Percentiles rank a stretch among this genome's conserved stretches.
Conservation (phyloP, 805 yeast species). For the Torulaspora microellipsoides region DNA sequence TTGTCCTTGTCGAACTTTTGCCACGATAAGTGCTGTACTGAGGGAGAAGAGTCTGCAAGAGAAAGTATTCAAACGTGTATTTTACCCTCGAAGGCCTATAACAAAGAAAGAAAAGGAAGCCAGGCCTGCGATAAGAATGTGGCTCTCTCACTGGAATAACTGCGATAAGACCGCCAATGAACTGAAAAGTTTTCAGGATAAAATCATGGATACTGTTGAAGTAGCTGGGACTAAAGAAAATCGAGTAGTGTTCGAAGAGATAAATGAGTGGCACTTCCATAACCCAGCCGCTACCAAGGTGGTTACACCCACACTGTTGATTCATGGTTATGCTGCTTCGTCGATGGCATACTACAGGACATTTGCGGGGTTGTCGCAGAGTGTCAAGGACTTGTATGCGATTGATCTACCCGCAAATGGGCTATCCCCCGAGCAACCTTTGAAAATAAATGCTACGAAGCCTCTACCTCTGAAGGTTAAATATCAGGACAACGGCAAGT, state of each 20-base stretch:
- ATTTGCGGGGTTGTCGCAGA: constrained; percentile 45
- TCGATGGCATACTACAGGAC: constrained; percentile 76
- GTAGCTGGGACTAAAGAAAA: constrained; percentile 18
- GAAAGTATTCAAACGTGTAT: constrained; percentile 5
- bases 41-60: constrained; percentile 5
- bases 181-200: constrained; percentile 22
- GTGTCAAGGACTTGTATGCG: constrained; percentile 57
- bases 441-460: constrained; percentile 5
- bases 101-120: constrained; percentile 5
- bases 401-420: constrained; percentile 74
- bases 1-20: background rate
- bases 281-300: constrained; percentile 22
- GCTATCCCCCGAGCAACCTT: constrained; percentile 48
- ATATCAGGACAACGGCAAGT: constrained; percentile 32
- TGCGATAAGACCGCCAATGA: constrained; percentile 7
- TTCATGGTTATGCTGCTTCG: constrained; percentile 95
- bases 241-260: constrained; percentile 19
- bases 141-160: constrained; percentile 11
- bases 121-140: constrained; percentile 12
- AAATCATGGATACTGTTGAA: constrained; percentile 20
- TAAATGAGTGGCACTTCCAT: constrained; percentile 34
- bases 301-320: constrained; percentile 44
- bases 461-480: constrained; percentile 24
- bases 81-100: constrained; percentile 2
- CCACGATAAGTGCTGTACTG: background rate